These are phyloP conservation scores for Arthrocladium fulminans DNA, from an alignment of 2,329 filamentous ascomycete genomes.

Conservation along the genomic window DNA sequence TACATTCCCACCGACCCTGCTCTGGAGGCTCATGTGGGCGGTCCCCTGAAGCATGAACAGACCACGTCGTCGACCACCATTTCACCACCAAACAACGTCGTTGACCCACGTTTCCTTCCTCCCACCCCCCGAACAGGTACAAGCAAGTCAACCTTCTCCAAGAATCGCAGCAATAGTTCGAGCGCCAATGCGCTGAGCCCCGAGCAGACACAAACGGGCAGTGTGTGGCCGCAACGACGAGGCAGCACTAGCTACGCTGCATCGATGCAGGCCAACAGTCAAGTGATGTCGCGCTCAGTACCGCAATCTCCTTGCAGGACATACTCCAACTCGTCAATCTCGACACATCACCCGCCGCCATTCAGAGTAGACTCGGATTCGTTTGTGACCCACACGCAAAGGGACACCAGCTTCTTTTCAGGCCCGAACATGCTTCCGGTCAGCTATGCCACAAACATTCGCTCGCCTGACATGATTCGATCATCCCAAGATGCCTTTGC, in stretches of 20 bases:
- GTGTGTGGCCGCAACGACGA: conserved; percentile 22
- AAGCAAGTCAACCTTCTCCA: conserved; percentile 21
- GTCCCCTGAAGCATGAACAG: neutral
- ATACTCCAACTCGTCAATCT: conserved; percentile 15
- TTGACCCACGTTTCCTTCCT: conserved; percentile 24
- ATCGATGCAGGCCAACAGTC: neutral
- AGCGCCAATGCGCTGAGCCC: conserved; percentile 27
- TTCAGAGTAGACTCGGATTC: conserved; percentile 15
- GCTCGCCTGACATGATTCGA: conserved; percentile 12
- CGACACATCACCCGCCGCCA: conserved; percentile 14
- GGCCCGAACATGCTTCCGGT: conserved; percentile 11
- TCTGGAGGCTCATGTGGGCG: neutral
- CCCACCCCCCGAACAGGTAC: conserved; percentile 23
- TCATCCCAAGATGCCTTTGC: conserved; percentile 24
- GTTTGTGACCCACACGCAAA: conserved; percentile 9
- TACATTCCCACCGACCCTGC: neutral
- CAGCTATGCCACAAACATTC: conserved; percentile 12
- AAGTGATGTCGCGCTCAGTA: neutral
- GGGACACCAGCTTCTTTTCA: conserved; percentile 14
- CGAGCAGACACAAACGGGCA: conserved; percentile 22
- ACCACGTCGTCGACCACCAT: conserved; percentile 17
- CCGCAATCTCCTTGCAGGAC: conserved; percentile 18
- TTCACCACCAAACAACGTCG: conserved; percentile 28
- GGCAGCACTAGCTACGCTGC: neutral
- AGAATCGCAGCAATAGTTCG: conserved; percentile 24